Conservation (phyloP, 768 basidiomycete species). For the Amanita rubescens region DNA sequence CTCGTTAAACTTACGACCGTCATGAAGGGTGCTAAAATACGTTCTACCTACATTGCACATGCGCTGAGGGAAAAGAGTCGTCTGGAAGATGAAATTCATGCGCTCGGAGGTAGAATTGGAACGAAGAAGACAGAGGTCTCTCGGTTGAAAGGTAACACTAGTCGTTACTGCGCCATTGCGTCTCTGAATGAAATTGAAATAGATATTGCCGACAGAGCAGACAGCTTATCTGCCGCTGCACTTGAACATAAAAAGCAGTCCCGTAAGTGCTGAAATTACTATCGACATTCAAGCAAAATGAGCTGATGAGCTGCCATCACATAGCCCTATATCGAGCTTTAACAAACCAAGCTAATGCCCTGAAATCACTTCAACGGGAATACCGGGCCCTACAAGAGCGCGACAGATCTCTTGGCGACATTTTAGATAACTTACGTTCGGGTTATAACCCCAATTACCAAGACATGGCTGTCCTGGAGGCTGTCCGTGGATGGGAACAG, state of each 20-base stretch:
- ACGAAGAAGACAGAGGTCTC: conserved; percentile 65
- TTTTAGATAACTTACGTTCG: conserved; percentile 71
- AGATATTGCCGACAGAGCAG: conserved; percentile 76
- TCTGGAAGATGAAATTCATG: conserved; percentile 56
- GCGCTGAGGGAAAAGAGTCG: conserved; percentile 88
- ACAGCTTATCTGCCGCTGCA: conserved; percentile 71
- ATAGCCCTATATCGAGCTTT: conserved; percentile 77
- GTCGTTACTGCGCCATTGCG: neutral
- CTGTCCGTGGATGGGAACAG: conserved; percentile 89
- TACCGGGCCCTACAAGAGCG: conserved; percentile 67
- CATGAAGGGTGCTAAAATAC: conserved; percentile 81
- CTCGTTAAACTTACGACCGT: neutral
- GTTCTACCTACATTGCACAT: conserved; percentile 78
- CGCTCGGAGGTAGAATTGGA: conserved; percentile 49
- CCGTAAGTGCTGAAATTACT: conserved; percentile 42
- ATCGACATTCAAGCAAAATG: neutral
- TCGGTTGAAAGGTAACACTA: conserved; percentile 53
- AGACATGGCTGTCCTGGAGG: conserved; percentile 97
- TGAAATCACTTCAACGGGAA: conserved; percentile 70
- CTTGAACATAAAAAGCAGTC: conserved; percentile 83
- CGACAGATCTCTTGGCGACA: conserved; percentile 72
- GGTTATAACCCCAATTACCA: conserved; percentile 99
- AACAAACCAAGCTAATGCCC: conserved; percentile 61
- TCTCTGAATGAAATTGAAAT: neutral
- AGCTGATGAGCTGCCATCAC: neutral